Evolutionary conservation across 108 stramenopile species (phyloP).

Genomic region (Conticribra weissflogii): DNA sequence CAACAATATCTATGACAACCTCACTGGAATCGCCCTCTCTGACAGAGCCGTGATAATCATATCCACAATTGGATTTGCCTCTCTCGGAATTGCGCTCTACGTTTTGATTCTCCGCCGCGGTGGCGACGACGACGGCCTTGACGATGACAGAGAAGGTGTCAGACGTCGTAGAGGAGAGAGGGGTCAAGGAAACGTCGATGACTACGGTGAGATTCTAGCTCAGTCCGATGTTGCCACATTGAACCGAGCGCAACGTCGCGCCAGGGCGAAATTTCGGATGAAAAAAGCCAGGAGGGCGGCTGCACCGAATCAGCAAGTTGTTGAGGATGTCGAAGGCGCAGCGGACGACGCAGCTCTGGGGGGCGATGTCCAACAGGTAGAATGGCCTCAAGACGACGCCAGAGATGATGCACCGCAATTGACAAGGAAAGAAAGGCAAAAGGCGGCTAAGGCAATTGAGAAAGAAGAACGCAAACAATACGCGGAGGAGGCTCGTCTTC

Average conservation of each 20-base stretch:
- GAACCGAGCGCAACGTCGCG: constrained; percentile 70
- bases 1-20: constrained; percentile 8
- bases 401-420: constrained; percentile 6
- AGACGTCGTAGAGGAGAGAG: neutral
- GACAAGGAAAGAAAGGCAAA: constrained; percentile 73
- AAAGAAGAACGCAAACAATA: constrained; percentile 57
- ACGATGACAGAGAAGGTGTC: neutral
- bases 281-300: constrained; percentile 56
- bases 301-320: neutral
- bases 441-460: constrained; percentile 66
- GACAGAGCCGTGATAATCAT: constrained; percentile 25
- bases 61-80: constrained; percentile 32
- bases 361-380: too few species aligned
- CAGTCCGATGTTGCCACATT: constrained; percentile 61
- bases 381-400: neutral
- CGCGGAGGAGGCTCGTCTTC: constrained; percentile 52
- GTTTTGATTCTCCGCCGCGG: constrained; percentile 21
- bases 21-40: constrained; percentile 26
- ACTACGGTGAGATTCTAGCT: constrained; percentile 59
- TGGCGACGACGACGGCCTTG: neutral
- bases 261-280: constrained; percentile 65
- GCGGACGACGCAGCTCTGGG: neutral
- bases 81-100: constrained; percentile 23
- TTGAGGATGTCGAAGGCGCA: constrained; percentile 14
- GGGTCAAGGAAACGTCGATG: neutral